These are phyloP conservation scores for Yamadazyma sp. DNA, from an alignment of 1,139 yeast species.

Conservation along the genomic window DNA sequence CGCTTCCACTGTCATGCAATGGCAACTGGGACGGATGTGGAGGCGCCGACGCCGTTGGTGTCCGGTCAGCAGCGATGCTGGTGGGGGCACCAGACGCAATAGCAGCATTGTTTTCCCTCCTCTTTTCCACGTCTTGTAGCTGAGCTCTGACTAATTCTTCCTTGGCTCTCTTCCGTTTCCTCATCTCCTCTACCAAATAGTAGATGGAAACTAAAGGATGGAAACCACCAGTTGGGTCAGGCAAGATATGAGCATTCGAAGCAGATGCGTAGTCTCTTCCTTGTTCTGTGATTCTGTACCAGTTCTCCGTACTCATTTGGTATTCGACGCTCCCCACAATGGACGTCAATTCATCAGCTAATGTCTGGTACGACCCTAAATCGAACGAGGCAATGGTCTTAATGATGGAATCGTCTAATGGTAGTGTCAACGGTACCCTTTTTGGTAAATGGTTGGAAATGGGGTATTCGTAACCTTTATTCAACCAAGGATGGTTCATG, in stretches of 20 bases:
- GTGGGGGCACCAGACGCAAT: no score
- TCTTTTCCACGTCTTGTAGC: slow-evolving; percentile 24
- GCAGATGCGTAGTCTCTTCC: slow-evolving; percentile 46
- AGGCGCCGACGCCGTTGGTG: neutral
- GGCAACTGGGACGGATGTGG: slow-evolving; percentile 4
- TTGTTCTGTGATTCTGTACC: slow-evolving; percentile 53
- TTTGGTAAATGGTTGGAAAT: slow-evolving; percentile 74
- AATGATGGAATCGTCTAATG: slow-evolving; percentile 70
- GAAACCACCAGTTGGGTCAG: slow-evolving; percentile 86
- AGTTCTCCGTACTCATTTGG: slow-evolving; percentile 59
- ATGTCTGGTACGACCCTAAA: slow-evolving; percentile 66
- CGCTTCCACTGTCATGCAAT: slow-evolving; percentile 2
- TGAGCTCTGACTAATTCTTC: slow-evolving; percentile 40
- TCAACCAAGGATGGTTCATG: slow-evolving; percentile 92
- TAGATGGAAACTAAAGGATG: slow-evolving; percentile 90
- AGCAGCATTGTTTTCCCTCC: slow-evolving; percentile 9
- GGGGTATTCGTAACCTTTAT: slow-evolving; percentile 76
- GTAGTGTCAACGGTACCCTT: slow-evolving; percentile 70
- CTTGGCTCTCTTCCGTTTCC: slow-evolving; percentile 65
- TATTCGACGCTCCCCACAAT: slow-evolving; percentile 71
- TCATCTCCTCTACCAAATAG: slow-evolving; percentile 81
- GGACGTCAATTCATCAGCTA: slow-evolving; percentile 55
- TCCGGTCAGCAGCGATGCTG: neutral
- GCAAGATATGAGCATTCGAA: slow-evolving; percentile 39
- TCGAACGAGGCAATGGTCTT: slow-evolving; percentile 78